Evolutionary conservation across 2,329 filamentous ascomycete species (phyloP).

Genomic region (Microdochium trichocladiopsis): DNA sequence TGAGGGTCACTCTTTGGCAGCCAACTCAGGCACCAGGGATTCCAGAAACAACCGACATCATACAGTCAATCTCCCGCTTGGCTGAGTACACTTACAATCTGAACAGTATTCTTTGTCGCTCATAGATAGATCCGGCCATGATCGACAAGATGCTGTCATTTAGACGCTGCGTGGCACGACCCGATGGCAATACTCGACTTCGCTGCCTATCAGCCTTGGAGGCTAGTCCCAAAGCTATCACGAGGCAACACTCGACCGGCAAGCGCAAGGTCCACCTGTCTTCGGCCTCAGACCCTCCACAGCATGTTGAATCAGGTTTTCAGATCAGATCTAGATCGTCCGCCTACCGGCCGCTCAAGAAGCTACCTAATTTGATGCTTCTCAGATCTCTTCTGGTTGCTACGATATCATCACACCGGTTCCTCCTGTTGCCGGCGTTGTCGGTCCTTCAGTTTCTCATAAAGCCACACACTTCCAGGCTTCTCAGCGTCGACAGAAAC

Average conservation of each 20-base stretch:
- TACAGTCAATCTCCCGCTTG: too few relatives aligned
- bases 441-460: constrained; percentile 28
- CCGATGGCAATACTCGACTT: too few relatives aligned
- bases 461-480: constrained; percentile 21
- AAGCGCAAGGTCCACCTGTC: neutral
- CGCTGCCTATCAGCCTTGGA: too few relatives aligned
- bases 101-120: too few relatives aligned
- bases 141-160: neutral
- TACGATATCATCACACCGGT: constrained; percentile 36
- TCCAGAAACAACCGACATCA: too few relatives aligned
- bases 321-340: neutral
- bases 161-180: neutral
- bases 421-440: constrained; percentile 28
- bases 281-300: neutral
- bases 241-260: neutral
- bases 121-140: too few relatives aligned
- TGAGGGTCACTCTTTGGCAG: too few relatives aligned
- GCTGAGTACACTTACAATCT: too few relatives aligned
- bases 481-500: constrained; percentile 40
- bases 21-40: too few relatives aligned
- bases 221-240: too few relatives aligned
- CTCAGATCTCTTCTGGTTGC: constrained; percentile 34
- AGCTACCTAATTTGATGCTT: constrained; percentile 24
- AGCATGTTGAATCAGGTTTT: neutral
- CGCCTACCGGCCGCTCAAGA: constrained; percentile 11